Evolutionary conservation across 192 early-diverging fungal genomes (phyloP).

Genomic region (Linnemannia exigua): DNA sequence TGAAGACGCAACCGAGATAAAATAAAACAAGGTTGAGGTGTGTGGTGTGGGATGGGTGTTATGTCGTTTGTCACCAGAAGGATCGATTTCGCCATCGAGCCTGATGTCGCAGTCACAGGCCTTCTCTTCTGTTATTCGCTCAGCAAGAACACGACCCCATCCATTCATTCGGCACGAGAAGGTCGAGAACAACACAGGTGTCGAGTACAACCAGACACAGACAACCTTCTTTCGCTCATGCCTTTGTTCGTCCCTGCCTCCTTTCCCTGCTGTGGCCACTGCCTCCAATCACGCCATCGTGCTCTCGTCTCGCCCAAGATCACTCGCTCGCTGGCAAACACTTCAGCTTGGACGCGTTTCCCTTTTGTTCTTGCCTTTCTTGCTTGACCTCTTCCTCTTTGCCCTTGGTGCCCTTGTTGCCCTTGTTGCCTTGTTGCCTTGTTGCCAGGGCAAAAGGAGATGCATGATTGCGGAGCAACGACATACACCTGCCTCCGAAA

Average conservation of each 20-base stretch:
- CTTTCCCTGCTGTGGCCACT: neutral
- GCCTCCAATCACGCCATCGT: conserved; percentile 5
- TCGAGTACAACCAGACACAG: no score
- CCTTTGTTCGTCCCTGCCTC: neutral
- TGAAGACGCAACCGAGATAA: neutral
- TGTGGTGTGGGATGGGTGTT: neutral
- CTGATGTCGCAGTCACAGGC: neutral
- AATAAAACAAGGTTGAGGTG: neutral
- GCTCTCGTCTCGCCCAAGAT: conserved; percentile 3
- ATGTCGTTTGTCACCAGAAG: neutral
- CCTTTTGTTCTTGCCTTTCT: neutral
- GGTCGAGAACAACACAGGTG: no score
- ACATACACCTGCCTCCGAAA: neutral
- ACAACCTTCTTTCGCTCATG: neutral
- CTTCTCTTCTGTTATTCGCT: neutral
- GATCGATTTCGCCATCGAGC: conserved; percentile 8
- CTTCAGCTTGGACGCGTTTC: neutral
- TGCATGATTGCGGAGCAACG: neutral
- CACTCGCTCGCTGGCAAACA: neutral
- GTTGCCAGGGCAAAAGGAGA: neutral
- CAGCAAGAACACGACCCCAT: no score
- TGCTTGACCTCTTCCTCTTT: neutral
- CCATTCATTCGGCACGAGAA: no score
- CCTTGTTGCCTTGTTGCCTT: neutral
- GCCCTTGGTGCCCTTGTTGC: neutral